Conservation (phyloP, 495 filamentous ascomycete species). For the Hapsidospora chrysogenum region DNA sequence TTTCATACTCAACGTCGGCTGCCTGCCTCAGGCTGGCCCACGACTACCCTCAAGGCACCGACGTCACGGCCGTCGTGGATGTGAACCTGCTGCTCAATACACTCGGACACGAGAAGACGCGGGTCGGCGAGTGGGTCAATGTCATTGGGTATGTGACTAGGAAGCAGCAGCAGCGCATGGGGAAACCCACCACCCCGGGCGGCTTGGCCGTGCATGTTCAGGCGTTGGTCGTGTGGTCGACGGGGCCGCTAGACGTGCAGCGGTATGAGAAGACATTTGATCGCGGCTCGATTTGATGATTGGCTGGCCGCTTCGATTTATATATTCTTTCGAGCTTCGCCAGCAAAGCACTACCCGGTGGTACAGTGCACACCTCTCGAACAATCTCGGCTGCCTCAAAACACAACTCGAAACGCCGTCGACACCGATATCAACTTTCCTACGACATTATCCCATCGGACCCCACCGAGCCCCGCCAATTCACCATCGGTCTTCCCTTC, state of each 20-base stretch:
- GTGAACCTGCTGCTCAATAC: conserved; percentile 51
- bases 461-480: too few species aligned
- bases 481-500: too few species aligned
- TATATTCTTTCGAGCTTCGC: too few species aligned
- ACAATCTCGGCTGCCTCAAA: too few species aligned
- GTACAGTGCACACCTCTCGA: too few species aligned
- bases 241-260: conserved; percentile 43
- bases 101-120: conserved; percentile 44
- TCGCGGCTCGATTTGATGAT: too few species aligned
- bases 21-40: conserved; percentile 53
- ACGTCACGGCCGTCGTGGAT: conserved; percentile 40
- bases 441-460: too few species aligned
- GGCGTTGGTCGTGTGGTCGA: conserved; percentile 48
- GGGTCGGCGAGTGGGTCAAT: conserved; percentile 79
- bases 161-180: conserved; percentile 6
- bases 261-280: conserved; percentile 36
- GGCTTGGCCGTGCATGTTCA: conserved; percentile 30
- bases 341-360: too few species aligned
- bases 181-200: neutral
- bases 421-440: too few species aligned
- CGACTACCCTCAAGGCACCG: conserved; percentile 32
- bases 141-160: conserved; percentile 64
- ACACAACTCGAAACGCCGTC: too few species aligned
- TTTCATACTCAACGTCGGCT: conserved; percentile 40
- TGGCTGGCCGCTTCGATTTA: too few species aligned